Base-by-base conservation (phyloP, 1,284 basidiomycete species). In the Irpex sp. region DNA sequence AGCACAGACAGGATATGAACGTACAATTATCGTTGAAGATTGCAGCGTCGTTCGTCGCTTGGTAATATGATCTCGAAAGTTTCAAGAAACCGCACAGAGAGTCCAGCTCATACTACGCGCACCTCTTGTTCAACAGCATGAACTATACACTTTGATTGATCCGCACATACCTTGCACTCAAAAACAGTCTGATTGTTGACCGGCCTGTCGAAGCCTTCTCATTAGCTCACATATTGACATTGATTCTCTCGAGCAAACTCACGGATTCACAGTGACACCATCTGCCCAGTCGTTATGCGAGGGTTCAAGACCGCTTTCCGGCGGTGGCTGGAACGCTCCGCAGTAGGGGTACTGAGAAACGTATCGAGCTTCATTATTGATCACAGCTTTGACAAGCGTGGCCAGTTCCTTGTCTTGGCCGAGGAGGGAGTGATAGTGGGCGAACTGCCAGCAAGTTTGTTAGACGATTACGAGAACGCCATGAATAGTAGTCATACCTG, bases 11-110 rank as follows among this genome's bases (percentile, higher is more conserved):
- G 31, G 63, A 37, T 50, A 53, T 39, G 6, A 15, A 71, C 80
- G 51, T 70, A 86, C 90, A 93, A 64, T 89, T 81, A 51, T 77
- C 76, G 69, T 90, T 90, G 75, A 91, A 84, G 73, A 92, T 88
- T 0, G 88, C 88, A 0, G 77, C 65, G 68, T 92, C 90, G 6
- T 84, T 81, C 1, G 90, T 92, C 21, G 81, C 81, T 69, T 87
- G 76, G 67, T 87, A 91, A 71, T 91, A 92, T 1, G 83, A 84
- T 35, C 86, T 76, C 5, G 90, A 92, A 11, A 93, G 78, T 72
- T 92, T 92, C 70, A 92, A 74, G 76, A 92, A 92, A 5, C 88
- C 84, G 65, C 88, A 89, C 0, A 92, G 75, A 0, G 89, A 91
- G 69, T 92, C 90, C 54, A 92, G 77, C 69, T 92, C 89, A 68